Evolutionary conservation across 441 rosid genomes (phyloP), one percentile per base, ranked within the genome.

Genomic region (Jatropha podagrica): DNA sequence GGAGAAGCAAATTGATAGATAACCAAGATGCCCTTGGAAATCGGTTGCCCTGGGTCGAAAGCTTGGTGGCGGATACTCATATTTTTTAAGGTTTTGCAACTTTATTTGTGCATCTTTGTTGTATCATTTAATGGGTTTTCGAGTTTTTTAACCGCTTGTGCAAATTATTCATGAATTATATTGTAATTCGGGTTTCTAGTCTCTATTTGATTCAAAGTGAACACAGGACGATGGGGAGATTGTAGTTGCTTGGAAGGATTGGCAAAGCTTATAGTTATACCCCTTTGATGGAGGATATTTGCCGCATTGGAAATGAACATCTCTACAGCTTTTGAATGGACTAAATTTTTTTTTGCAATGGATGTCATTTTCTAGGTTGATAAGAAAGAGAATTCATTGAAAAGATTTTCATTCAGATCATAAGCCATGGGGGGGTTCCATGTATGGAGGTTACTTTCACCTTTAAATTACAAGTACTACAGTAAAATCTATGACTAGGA

Each of bases 71-170:
- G 75, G 71, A 49, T 61, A 56, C 41, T 11, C 2, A 4, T 41
- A 41, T 60, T 66, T 73, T 68, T 63, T 23, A 23, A 6, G 23
- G 26, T 42, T 27, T 59, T 58, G 11, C 41, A 37, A 10, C 32
- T 54, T 40, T 41, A 15, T 58, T 23, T 27, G 51, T 23, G 69
- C 55, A 26, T 73, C 77, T 41, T 59, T 42, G 40, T 75, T 72
- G 73, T 77, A 78, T 66, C 68, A 51, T 71, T 55, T 76, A n/a
- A 65, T 2, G 32, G 18, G 7, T 54, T 64, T 48, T 44, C 46
- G 17, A 4, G 13, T 41, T 44, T 3, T 32, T 13, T 49, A 15
- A 56, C 12, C 42, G 54, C 65, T 23, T 65, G 64, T 74, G 49
- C n/a, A 59, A 65, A 65, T 58, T 42, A 41, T 65, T 40, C 65